Evolutionary conservation across 108 stramenopile genomes (phyloP), one percentile per base, ranked within the genome.

Genomic region (Epithemia pelagica): DNA sequence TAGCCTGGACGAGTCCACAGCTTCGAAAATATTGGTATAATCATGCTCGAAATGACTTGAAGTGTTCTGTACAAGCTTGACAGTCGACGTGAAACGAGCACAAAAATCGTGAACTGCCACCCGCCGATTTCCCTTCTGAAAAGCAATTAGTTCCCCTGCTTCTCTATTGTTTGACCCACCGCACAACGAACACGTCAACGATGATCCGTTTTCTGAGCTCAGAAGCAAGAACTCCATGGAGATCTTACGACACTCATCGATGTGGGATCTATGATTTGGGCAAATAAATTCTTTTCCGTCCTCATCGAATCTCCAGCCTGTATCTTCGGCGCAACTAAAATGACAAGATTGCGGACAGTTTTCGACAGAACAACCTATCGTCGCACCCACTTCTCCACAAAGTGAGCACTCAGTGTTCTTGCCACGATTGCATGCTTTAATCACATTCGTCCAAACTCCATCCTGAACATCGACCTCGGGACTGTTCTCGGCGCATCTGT

Each of bases 261-360:
- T 62, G 23, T 60, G 60, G 24, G 61, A 52, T 15, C 37, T 46
- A 15, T 46, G 37, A 15, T 5, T 10, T 5, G 5, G 15, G 15
- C 37, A 46, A 15, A 5, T 46, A 15, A 46, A 46, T 2, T 59
- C 75, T 61, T 84, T 84, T n/a, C 83, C 79, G 30, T 84, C 75
- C 5, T 64, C 67, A 2, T 84, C 80, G 59, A 84, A 84, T 8
- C 76, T 62, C 83, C 83, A 84, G n/a, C 80, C 83, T 21, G 80
- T 70, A 60, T 84, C 75, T 64, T 81, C 80, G 15, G 76, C 67
- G 61, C 84, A 85, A 32, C 68, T 58, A 52, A 74, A 85, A 51
- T 85, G 84, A 62, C 60, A 82, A 3, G 59, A 55, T 27, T 65
- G 68, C n/a, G 28, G 65, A 55, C 84, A 85, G 32, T 57, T 66